Conservation (phyloP, 2,329 filamentous ascomycete species). For the Neofusicoccum laricinum region DNA sequence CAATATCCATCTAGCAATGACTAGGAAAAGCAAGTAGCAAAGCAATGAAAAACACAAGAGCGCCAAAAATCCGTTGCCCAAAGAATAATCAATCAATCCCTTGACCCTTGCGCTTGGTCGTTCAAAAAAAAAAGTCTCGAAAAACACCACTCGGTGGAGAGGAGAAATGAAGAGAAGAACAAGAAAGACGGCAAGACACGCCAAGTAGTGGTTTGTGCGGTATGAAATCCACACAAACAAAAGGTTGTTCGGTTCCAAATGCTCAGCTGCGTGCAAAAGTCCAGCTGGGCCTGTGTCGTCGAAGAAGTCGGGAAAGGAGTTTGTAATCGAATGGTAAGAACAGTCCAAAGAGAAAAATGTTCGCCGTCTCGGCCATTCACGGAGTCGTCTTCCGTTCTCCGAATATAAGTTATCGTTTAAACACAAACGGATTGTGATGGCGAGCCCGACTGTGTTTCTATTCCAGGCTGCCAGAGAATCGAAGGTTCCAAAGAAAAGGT, state of each 20-base stretch:
- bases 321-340: neutral
- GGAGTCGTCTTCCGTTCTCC: neutral
- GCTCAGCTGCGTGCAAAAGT: neutral
- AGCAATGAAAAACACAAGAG: neutral
- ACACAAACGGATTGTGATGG: neutral
- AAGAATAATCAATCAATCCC: neutral
- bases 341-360: neutral
- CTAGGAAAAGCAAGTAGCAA: neutral
- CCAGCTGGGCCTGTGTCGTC: conserved; percentile 2
- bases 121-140: neutral
- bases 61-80: neutral
- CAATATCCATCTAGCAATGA: neutral
- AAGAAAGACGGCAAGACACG: neutral
- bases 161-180: neutral
- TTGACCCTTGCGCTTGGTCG: neutral
- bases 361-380: neutral
- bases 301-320: neutral
- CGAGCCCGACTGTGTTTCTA: neutral
- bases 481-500: neutral
- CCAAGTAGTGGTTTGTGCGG: neutral
- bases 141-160: neutral
- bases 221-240: neutral
- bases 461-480: neutral
- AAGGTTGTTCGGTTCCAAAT: neutral
- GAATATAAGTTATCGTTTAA: conserved; percentile 3